phyloP scores from a whole-genome alignment of 1,284 basidiomycete genomes.

The Ceratorhiza oryzae-sativae region DNA sequence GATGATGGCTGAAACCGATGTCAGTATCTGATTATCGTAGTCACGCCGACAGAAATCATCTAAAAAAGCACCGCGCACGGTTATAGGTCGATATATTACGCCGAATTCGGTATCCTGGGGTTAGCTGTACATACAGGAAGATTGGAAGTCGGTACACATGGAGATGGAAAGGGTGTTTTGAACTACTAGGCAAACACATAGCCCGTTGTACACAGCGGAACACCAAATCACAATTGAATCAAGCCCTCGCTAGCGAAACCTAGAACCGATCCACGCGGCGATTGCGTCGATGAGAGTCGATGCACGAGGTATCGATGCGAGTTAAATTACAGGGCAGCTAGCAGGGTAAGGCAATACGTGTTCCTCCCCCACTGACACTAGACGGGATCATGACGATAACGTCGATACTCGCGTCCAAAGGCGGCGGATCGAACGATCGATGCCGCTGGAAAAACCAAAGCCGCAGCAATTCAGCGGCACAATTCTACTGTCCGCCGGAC shows the following conservation, averaged over 20 bases:
- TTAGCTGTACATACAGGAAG: neutral
- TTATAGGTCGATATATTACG: neutral
- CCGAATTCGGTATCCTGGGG: neutral
- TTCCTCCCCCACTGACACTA: constrained; percentile 8
- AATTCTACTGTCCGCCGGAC: constrained; percentile 7
- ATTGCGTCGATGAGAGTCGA: constrained; percentile 21
- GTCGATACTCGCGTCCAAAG: neutral
- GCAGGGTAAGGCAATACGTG: constrained; percentile 13
- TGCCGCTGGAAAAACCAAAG: neutral
- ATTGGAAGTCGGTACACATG: neutral
- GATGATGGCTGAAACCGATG: neutral
- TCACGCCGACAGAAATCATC: neutral
- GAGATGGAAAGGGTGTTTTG: neutral
- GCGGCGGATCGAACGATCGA: neutral
- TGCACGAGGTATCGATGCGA: constrained; percentile 32
- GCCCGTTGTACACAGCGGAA: neutral
- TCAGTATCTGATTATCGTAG: neutral
- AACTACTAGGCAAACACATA: neutral
- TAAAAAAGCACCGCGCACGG: neutral
- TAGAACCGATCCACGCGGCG: constrained; percentile 7
- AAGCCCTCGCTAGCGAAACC: constrained; percentile 12
- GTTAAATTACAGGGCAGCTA: constrained; percentile 20
- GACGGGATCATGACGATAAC: constrained; percentile 23
- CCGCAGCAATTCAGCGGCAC: neutral
- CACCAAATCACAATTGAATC: constrained; percentile 10